A percentile compares a stretch with the other conserved stretches of the same genome.
These are phyloP conservation scores for Coriolopsis trogii DNA, from an alignment of 1,284 basidiomycete genomes.

Conservation along the genomic window DNA sequence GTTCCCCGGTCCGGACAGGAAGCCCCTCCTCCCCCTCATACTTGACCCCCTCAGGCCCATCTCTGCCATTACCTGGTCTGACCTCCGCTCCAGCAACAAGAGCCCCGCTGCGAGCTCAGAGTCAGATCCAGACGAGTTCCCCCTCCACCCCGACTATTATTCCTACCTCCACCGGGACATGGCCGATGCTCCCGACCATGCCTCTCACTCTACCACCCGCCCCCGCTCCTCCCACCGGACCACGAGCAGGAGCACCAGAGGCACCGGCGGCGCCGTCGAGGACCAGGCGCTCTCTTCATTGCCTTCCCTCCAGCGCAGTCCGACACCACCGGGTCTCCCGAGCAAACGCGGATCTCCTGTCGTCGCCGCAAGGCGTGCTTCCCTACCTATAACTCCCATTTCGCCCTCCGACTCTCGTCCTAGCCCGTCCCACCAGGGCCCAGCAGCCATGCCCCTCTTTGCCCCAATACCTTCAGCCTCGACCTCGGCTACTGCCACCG, in stretches of 20 bases:
- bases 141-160: not conserved
- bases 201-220: conserved; percentile 15
- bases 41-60: conserved; percentile 28
- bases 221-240: conserved; percentile 24
- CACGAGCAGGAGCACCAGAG: conserved; percentile 9
- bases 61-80: conserved; percentile 34
- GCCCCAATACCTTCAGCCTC: conserved; percentile 1
- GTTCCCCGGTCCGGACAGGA: conserved; percentile 30
- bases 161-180: not conserved
- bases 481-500: not conserved
- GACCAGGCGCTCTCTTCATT: conserved; percentile 24
- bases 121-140: conserved; percentile 19
- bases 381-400: conserved; percentile 26
- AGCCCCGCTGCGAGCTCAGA: conserved; percentile 15
- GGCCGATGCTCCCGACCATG: not conserved
- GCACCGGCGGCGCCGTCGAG: conserved; percentile 15
- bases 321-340: conserved; percentile 32
- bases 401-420: conserved; percentile 15
- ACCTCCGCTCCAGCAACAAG: conserved; percentile 27
- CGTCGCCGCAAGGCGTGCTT: conserved; percentile 14
- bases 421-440: conserved; percentile 1
- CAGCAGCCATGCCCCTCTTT: conserved; percentile 2
- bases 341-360: conserved; percentile 25
- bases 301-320: conserved; percentile 27
- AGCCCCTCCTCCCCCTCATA: conserved; percentile 26